These are phyloP conservation scores for Entophlyctis helioformis DNA, from an alignment of 192 early-diverging fungal genomes.

Conservation along the genomic window DNA sequence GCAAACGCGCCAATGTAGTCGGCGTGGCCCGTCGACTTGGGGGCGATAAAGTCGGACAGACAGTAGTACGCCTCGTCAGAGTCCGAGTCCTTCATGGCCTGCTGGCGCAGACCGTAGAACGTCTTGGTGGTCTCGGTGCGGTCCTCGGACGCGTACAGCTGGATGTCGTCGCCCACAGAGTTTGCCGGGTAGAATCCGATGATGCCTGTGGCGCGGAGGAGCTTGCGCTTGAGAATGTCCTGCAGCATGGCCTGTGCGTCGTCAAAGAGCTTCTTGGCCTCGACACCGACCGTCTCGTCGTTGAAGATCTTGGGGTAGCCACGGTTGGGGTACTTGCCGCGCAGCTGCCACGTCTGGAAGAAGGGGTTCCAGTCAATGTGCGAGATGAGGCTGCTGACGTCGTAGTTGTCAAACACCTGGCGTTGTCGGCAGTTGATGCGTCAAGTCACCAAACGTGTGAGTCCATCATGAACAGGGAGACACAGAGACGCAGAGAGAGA, in stretches of 20 bases:
- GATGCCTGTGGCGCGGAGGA: conserved; percentile 61
- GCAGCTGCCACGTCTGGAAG: conserved; percentile 96
- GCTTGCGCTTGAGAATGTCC: conserved; percentile 63
- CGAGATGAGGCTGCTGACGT: conserved; percentile 60
- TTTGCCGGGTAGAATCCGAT: conserved; percentile 86
- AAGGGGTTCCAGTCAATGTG: conserved; percentile 98
- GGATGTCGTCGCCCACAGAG: conserved; percentile 80
- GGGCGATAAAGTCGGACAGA: conserved; percentile 86
- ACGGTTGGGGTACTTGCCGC: conserved; percentile 93
- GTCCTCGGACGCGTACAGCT: conserved; percentile 64
- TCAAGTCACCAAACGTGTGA: no score
- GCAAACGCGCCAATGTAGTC: conserved; percentile 91
- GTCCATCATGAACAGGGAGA: no score
- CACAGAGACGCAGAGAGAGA: no score
- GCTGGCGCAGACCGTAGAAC: conserved; percentile 82
- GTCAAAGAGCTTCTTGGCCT: conserved; percentile 80
- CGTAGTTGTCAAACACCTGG: conserved; percentile 58
- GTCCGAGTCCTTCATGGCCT: conserved; percentile 76
- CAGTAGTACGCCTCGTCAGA: conserved; percentile 74
- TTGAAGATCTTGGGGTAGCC: conserved; percentile 97
- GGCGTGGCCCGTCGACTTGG: conserved; percentile 53
- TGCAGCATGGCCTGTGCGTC: conserved; percentile 76
- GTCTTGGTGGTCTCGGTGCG: conserved; percentile 31
- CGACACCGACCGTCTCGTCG: conserved; percentile 80
- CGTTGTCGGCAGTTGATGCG: no score